Percentiles rank a stretch among this genome's conserved stretches.
These are phyloP conservation scores for Mycena floridula DNA, from an alignment of 768 basidiomycete species.

Conservation along the genomic window DNA sequence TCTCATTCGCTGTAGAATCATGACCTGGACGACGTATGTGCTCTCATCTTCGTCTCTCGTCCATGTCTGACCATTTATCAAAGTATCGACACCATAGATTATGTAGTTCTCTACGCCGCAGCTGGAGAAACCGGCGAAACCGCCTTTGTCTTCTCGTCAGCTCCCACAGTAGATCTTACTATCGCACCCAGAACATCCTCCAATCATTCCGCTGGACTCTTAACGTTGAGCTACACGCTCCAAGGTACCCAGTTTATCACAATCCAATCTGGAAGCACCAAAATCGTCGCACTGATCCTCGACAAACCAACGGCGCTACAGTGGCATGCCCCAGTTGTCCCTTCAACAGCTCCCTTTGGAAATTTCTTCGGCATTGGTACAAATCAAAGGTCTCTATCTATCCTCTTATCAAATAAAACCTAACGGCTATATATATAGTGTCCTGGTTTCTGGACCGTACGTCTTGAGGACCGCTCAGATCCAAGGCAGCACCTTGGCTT, in stretches of 20 bases:
- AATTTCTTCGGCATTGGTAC: slow-evolving; percentile 40
- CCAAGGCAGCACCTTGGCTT: slow-evolving; percentile 23
- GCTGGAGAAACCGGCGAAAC: slow-evolving; percentile 38
- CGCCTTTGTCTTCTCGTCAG: slow-evolving; percentile 26
- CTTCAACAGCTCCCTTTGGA: slow-evolving; percentile 27
- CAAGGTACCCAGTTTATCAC: slow-evolving; percentile 27
- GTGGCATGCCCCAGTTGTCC: slow-evolving; percentile 45
- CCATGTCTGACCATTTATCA: slow-evolving; percentile 8
- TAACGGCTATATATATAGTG: too few species aligned
- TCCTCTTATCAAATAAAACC: too few species aligned
- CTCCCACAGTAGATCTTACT: slow-evolving; percentile 22
- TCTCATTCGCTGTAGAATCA: slow-evolving; percentile 25
- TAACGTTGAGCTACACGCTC: slow-evolving; percentile 33
- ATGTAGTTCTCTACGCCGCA: slow-evolving; percentile 37
- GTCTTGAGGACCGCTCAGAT: slow-evolving; percentile 45
- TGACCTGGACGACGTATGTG: slow-evolving; percentile 49
- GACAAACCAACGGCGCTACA: slow-evolving; percentile 42
- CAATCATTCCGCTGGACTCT: slow-evolving; percentile 26
- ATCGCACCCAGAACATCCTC: slow-evolving; percentile 23
- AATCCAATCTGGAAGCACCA: slow-evolving; percentile 20
- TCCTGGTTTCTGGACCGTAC: slow-evolving; percentile 48
- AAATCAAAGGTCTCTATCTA: slow-evolving; percentile 37
- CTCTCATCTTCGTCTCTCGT: neutral
- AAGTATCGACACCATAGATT: slow-evolving; percentile 35
- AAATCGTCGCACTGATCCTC: slow-evolving; percentile 28